These are phyloP conservation scores for Aspergillus brasiliensis DNA, from an alignment of 2,329 filamentous ascomycete genomes.

Conservation along the genomic window DNA sequence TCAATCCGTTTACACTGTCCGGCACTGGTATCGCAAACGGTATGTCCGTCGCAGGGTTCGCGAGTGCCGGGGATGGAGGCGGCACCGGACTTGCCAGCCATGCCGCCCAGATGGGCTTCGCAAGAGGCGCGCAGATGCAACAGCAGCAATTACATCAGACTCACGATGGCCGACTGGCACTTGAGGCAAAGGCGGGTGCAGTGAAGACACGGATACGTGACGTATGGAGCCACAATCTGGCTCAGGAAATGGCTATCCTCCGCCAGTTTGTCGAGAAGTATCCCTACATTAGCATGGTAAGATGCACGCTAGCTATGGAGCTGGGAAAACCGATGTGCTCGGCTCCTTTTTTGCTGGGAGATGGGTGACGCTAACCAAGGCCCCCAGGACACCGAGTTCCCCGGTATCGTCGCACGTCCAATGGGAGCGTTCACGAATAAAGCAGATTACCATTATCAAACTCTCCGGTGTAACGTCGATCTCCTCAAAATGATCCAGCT, in stretches of 20 bases:
- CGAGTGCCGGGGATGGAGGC: slow-evolving; percentile 59
- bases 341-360: not conserved
- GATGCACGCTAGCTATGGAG: slow-evolving; percentile 30
- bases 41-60: slow-evolving; percentile 59
- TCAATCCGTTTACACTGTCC: slow-evolving; percentile 64
- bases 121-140: slow-evolving; percentile 69
- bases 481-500: slow-evolving; percentile 97
- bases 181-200: slow-evolving; percentile 59
- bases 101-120: slow-evolving; percentile 84
- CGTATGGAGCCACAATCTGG: slow-evolving; percentile 90
- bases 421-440: slow-evolving; percentile 95
- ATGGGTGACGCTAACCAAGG: not conserved
- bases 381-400: slow-evolving; percentile 89
- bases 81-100: slow-evolving; percentile 79
- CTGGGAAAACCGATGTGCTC: not conserved
- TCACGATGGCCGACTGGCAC: slow-evolving; percentile 56
- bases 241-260: slow-evolving; percentile 85
- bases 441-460: slow-evolving; percentile 98
- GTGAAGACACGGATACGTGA: slow-evolving; percentile 84
- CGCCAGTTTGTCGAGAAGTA: slow-evolving; percentile 85
- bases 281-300: slow-evolving; percentile 96
- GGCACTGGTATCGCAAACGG: slow-evolving; percentile 56
- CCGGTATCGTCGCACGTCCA: slow-evolving; percentile 92
- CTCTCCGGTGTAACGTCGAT: slow-evolving; percentile 93
- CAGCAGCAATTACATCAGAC: slow-evolving; percentile 55